Base-by-base conservation (phyloP, 148 eudicot genomes). In the Bassia scoparia region DNA sequence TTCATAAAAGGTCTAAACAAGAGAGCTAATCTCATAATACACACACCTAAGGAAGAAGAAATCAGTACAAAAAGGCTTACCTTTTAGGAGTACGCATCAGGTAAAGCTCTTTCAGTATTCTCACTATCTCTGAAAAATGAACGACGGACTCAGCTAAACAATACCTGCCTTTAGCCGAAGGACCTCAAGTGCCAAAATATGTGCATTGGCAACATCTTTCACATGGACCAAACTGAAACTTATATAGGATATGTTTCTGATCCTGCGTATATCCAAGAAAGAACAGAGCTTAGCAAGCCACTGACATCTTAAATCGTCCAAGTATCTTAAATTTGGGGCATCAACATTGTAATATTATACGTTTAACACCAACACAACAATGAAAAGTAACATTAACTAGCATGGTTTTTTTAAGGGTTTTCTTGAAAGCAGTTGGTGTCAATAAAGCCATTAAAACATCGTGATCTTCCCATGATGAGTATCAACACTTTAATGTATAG, bases 151-250 rank as follows among this genome's bases (percentile, higher is more conserved):
- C 89, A 33, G 74, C 84, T 68, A 81, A 61, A 34, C 76, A 76
- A 55, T 83, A 83, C 75, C 89, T 87, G 41, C 91, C 87, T 43
- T 58, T 78, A 33, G 89, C 89, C 0, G 87, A 85, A 43, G n/a
- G 85, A 66, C 74, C 78, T 87, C 91, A 59, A 70, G 79, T n/a
- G 84, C 86, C 29, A 63, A 76, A 69, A 87, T 79, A 74, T 88
- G 91, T 30, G 91, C 91, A 20, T 23, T 48, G n/a, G 85, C 89
- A 21, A 86, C 87, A 81, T 88, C 91, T 79, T 84, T 84, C 12
- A 88, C 86, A 70, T 88, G 73, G 2, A 85, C 68, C 87, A 87
- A 83, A 16, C 85, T 78, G 18, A 74, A 73, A 7, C 75, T 30
- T 49, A 77, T 9, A 70, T 88, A 34, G 80, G 78, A 67, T 71